Evolutionary conservation across 169 alveolate genomes (phyloP).

Genomic region (Eimeria sp.): DNA sequence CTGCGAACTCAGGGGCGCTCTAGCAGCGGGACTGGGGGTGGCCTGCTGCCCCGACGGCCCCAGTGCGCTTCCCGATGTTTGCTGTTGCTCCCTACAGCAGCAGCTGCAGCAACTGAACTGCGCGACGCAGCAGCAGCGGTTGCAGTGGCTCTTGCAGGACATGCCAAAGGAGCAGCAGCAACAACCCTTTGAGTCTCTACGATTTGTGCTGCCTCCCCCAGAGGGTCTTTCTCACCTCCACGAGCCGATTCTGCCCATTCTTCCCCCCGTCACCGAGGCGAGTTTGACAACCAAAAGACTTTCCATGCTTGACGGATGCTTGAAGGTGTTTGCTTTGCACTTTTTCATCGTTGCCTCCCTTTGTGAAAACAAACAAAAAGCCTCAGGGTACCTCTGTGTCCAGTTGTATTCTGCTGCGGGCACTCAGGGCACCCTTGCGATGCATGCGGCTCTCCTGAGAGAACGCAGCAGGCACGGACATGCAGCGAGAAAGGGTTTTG

Average conservation of each 20-base stretch:
- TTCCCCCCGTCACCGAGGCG: constrained; percentile 64
- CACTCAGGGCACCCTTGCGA: constrained; percentile 53
- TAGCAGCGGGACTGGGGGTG: constrained; percentile 57
- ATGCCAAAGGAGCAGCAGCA: constrained; percentile 59
- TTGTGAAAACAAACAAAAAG: background rate
- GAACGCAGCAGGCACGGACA: constrained; percentile 13
- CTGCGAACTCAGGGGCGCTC: constrained; percentile 20
- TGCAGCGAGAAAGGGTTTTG: background rate
- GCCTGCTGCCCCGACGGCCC: constrained; percentile 74
- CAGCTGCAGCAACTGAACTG: constrained; percentile 72
- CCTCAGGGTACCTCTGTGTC: background rate
- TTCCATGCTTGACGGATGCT: background rate
- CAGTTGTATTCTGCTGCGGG: too few species aligned
- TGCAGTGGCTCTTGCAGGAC: constrained; percentile 44
- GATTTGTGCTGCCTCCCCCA: constrained; percentile 24
- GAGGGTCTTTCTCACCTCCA: constrained; percentile 21
- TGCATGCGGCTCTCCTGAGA: constrained; percentile 37
- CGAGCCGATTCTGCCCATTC: constrained; percentile 59
- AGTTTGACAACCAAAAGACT: background rate
- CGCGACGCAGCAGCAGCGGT: constrained; percentile 65
- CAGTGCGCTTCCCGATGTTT: constrained; percentile 47
- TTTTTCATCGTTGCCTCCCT: background rate
- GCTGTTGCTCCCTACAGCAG: constrained; percentile 60
- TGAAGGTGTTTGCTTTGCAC: too few species aligned
- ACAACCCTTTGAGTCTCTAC: constrained; percentile 58